Percentiles rank a stretch among this genome's conserved stretches.
These are phyloP conservation scores for Didymella exigua DNA, from an alignment of 2,329 filamentous ascomycete genomes.

Conservation along the genomic window DNA sequence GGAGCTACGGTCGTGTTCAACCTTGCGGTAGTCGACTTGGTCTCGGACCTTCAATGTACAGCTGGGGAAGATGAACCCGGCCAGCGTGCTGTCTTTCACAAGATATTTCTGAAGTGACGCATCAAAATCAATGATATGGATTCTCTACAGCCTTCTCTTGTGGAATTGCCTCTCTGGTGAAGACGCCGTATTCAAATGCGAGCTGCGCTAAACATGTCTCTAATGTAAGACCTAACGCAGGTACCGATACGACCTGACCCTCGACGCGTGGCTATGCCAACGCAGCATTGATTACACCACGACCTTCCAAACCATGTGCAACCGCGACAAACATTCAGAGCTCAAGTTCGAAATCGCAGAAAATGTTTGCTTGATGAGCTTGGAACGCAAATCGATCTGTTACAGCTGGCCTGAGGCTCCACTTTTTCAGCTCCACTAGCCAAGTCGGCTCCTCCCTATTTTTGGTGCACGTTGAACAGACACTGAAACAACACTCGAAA, in stretches of 20 bases:
- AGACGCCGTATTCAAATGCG: not conserved
- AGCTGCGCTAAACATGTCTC: not conserved
- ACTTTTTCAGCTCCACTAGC: not conserved
- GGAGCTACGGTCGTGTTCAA: not conserved
- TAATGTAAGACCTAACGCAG: slow-evolving; percentile 12
- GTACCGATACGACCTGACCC: slow-evolving; percentile 11
- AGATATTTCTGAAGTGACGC: not conserved
- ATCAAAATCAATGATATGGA: not conserved
- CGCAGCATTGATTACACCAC: not conserved
- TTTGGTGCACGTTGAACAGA: not conserved
- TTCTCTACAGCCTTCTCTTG: not conserved
- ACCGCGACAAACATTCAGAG: not conserved
- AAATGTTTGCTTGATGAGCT: not conserved
- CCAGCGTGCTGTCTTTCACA: not conserved
- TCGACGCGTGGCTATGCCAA: slow-evolving; percentile 10
- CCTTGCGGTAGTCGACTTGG: not conserved
- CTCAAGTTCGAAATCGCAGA: not conserved
- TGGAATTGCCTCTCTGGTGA: too few species aligned
- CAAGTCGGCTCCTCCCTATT: not conserved
- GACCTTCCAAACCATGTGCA: too few species aligned
- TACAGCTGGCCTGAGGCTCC: not conserved
- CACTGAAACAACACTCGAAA: not conserved
- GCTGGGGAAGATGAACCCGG: too few species aligned
- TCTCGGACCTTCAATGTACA: not conserved
- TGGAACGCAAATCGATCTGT: not conserved